Base-by-base conservation (phyloP, 106 monocot species). In the Platanthera zijinensis region DNA sequence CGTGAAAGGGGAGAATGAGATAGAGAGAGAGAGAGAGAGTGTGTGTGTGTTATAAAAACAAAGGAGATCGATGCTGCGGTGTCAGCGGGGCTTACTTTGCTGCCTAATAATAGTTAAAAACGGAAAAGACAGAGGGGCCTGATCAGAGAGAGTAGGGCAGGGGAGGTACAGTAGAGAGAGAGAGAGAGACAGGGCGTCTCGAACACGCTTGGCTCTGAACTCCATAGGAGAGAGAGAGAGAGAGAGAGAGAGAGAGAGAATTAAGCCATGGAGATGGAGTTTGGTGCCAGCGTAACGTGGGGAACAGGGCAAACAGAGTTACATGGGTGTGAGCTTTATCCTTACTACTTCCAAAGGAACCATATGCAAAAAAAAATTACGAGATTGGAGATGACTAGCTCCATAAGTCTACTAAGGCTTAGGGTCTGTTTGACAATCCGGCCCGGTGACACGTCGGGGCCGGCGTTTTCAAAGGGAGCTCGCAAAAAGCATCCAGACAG, bases 21-120 rank as follows among this genome's bases (percentile, higher is more conserved):
- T 48, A 72, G 63, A 75, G 22, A 63, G 32, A 75, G 72, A 48
- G 76, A 69, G 70, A 69, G 72, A 48, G 76, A 69, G 70, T 61
- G 61, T 21, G 9, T 17, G 51, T 64, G 46, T 46, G 11, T n/a
- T 56, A 80, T 8, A 32, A 83, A 86, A 82, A 82, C 68, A 79
- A 84, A 86, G 17, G 46, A 89, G 85, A 25, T 25, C 25, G 25
- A 87, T 84, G 88, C 85, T 88, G 86, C 72, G 88, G 71, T 84
- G 86, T 88, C 84, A 86, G 74, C 57, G 70, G 49, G 69, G 83
- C 70, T 79, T 81, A 75, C 76, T 74, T 78, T 87, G 63, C 32
- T 76, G 80, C 62, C 80, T 75, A 74, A 82, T 77, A 75, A 74
- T 78, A 82, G 82, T 75, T 80, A 78, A 90, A 82, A 80, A 50